These are phyloP conservation scores for Elsinoe necatrix DNA, from an alignment of 2,329 filamentous ascomycete genomes.

Conservation along the genomic window DNA sequence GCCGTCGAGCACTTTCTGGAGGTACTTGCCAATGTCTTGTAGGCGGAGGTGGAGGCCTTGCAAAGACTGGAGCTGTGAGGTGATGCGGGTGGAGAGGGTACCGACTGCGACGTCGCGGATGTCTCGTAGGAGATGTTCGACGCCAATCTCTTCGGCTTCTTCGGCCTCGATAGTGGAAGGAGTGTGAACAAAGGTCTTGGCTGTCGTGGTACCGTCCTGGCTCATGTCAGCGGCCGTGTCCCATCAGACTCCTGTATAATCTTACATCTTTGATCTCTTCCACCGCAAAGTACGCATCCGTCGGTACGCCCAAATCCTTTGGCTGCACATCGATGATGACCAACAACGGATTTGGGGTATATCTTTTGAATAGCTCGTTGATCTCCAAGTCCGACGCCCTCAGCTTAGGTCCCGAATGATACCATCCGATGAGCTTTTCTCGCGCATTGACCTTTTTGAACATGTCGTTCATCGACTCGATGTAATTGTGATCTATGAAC, in stretches of 20 bases:
- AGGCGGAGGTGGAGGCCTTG: slow-evolving; percentile 92
- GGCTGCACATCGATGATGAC: slow-evolving; percentile 98
- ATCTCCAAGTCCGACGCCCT: slow-evolving; percentile 95
- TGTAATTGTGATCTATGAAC: slow-evolving; percentile 99
- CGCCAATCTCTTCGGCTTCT: slow-evolving; percentile 97
- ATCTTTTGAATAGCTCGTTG: slow-evolving; percentile 99
- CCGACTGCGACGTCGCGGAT: slow-evolving; percentile 97
- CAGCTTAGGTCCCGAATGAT: slow-evolving; percentile 95
- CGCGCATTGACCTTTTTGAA: slow-evolving; percentile 99
- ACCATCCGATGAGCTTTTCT: slow-evolving; percentile 99
- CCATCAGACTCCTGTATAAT: neutral
- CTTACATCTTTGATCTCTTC: slow-evolving; percentile 97
- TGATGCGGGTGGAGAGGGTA: slow-evolving; percentile 91
- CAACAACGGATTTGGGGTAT: slow-evolving; percentile 89
- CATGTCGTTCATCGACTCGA: slow-evolving; percentile 99
- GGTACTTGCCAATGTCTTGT: slow-evolving; percentile 88
- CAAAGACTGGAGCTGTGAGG: slow-evolving; percentile 92
- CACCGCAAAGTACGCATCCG: slow-evolving; percentile 97
- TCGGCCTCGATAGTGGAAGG: slow-evolving; percentile 98
- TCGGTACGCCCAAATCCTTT: slow-evolving; percentile 94
- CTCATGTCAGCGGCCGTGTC: slow-evolving; percentile 21
- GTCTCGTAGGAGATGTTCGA: slow-evolving; percentile 93
- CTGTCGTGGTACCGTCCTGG: slow-evolving; percentile 91
- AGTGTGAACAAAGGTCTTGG: slow-evolving; percentile 96
- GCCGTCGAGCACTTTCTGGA: slow-evolving; percentile 90